Evolutionary conservation across 305 asterid genomes (phyloP).

Genomic region (Ajuga reptans): DNA sequence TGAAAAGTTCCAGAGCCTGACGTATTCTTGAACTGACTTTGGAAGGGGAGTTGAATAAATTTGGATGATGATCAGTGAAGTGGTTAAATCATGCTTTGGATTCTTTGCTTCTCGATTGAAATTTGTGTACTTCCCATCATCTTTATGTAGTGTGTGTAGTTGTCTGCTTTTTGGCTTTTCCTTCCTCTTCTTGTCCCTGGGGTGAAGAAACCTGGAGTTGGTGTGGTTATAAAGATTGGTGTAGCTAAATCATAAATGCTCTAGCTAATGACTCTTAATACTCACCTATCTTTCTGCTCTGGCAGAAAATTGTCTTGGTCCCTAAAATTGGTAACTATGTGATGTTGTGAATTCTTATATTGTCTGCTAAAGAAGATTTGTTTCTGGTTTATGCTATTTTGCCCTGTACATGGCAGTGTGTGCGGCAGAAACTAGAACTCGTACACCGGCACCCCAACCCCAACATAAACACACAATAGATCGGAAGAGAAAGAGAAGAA

Average conservation of each 20-base stretch:
- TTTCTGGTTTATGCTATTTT: background rate
- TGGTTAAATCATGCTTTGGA: background rate
- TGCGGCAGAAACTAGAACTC: background rate
- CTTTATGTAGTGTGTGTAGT: background rate
- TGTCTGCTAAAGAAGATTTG: background rate
- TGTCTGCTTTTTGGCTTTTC: background rate
- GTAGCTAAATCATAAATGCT: background rate
- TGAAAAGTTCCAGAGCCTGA: background rate
- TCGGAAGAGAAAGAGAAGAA: background rate
- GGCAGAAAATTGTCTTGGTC: background rate
- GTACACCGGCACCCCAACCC: background rate
- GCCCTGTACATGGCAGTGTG: background rate
- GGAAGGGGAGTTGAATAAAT: background rate
- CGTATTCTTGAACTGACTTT: background rate
- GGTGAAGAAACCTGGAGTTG: too few relatives aligned
- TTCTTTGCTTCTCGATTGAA: background rate
- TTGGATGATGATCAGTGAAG: background rate
- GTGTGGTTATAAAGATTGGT: background rate
- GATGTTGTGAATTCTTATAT: background rate
- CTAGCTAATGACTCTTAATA: background rate
- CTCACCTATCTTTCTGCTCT: background rate
- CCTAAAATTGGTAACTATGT: background rate
- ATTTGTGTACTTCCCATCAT: background rate
- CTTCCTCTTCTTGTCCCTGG: background rate
- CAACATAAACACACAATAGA: background rate